These are phyloP conservation scores for Plasmodium adleri DNA, from an alignment of 169 alveolate species.

Conservation along the genomic window DNA sequence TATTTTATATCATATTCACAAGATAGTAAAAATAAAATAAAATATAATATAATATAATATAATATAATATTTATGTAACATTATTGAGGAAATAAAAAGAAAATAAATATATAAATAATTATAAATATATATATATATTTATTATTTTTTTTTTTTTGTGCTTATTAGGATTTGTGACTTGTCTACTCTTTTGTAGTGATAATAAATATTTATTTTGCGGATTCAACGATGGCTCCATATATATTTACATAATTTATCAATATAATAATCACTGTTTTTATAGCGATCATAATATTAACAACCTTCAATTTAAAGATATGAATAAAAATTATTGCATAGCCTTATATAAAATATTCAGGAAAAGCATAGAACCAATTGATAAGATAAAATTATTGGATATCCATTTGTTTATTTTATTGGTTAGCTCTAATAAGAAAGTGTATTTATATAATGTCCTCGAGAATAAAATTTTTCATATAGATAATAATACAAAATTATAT, in stretches of 20 bases:
- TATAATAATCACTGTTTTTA: background rate
- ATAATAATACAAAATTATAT: background rate
- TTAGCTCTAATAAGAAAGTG: slow-evolving; percentile 7
- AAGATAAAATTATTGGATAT: background rate
- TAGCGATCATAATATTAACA: slow-evolving; percentile 1
- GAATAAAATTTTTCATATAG: background rate
- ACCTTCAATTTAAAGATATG: slow-evolving; percentile 8
- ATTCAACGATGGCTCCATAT: background rate
- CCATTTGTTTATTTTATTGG: background rate
- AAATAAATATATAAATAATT: too few species aligned
- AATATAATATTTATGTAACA: background rate
- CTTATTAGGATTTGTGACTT: slow-evolving; percentile 4
- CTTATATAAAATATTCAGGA: background rate
- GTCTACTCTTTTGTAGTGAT: background rate
- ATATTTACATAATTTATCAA: background rate
- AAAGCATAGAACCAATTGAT: background rate
- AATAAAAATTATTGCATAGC: slow-evolving; percentile 9
- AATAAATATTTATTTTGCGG: slow-evolving; percentile 10
- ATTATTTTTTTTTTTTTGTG: background rate
- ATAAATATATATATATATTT: background rate
- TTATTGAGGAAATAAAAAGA: too few species aligned
- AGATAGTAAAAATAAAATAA: background rate
- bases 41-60: background rate
- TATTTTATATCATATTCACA: slow-evolving; percentile 9
- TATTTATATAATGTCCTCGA: slow-evolving; percentile 1